Percentiles rank a stretch among this genome's conserved stretches.
Evolutionary conservation across 2,329 filamentous ascomycete genomes (phyloP).

Genomic region (Claviceps purpurea): DNA sequence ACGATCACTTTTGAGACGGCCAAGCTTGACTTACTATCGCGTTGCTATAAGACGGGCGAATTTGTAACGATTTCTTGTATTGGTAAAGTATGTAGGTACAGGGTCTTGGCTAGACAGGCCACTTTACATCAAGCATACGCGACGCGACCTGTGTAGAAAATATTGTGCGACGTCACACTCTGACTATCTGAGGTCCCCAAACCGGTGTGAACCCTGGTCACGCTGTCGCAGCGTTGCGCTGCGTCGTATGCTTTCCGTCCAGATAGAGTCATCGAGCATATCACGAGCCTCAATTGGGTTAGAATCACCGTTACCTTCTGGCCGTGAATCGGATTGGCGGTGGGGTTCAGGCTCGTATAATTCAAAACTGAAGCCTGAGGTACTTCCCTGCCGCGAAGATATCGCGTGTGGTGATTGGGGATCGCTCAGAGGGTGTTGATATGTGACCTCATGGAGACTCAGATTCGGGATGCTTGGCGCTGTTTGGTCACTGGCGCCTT

Average conservation of each 20-base stretch:
- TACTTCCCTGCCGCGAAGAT: conserved; percentile 27
- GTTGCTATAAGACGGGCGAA: no score
- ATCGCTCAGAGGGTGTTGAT: conserved; percentile 38
- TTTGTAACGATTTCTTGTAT: no score
- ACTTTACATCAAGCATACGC: no score
- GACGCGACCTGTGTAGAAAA: no score
- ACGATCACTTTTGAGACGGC: no score
- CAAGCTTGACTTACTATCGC: no score
- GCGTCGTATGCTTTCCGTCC: conserved; percentile 83
- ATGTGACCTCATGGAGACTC: conserved; percentile 18
- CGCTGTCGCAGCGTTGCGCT: conserved; percentile 59
- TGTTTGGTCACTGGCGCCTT: conserved; percentile 3
- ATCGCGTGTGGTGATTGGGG: conserved; percentile 34
- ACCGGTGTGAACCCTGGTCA: conserved; percentile 21
- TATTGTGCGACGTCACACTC: no score
- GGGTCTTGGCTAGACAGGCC: no score
- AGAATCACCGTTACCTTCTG: conserved; percentile 50
- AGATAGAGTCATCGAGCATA: conserved; percentile 77
- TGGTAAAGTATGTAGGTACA: no score
- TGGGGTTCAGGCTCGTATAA: conserved; percentile 31
- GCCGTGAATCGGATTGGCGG: conserved; percentile 18
- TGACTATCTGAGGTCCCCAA: conserved; percentile 14
- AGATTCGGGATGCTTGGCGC: conserved; percentile 25
- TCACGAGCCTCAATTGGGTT: conserved; percentile 68
- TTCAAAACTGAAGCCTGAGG: conserved; percentile 47